Evolutionary conservation across 768 basidiomycete species (phyloP).

Genomic region (Auriscalpium microsporum): DNA sequence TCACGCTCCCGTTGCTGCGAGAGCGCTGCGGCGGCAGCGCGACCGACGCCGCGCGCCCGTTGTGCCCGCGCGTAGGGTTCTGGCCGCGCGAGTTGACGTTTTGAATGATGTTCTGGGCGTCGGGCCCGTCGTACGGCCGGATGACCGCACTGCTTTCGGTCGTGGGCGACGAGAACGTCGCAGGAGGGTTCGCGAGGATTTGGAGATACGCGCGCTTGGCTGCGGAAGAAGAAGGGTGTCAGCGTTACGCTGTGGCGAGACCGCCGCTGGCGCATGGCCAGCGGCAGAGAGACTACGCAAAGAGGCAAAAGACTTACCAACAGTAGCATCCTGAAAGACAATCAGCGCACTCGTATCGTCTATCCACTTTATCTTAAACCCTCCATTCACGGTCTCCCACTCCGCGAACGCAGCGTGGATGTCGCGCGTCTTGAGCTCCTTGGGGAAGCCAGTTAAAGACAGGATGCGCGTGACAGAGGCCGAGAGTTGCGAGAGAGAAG

Average conservation of each 20-base stretch:
- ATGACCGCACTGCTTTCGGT: slow-evolving; percentile 53
- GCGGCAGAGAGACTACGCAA: neutral
- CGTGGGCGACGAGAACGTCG: slow-evolving; percentile 51
- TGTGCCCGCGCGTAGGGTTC: slow-evolving; percentile 63
- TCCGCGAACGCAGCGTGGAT: slow-evolving; percentile 86
- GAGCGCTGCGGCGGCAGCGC: slow-evolving; percentile 41
- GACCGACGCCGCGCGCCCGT: slow-evolving; percentile 38
- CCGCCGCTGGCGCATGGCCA: neutral
- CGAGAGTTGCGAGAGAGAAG: slow-evolving; percentile 74
- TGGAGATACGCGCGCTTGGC: slow-evolving; percentile 94
- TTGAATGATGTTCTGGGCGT: slow-evolving; percentile 81
- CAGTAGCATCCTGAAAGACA: slow-evolving; percentile 84
- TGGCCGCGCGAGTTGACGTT: slow-evolving; percentile 66
- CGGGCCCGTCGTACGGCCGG: slow-evolving; percentile 89
- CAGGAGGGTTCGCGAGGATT: slow-evolving; percentile 75
- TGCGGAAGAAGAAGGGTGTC: slow-evolving; percentile 24
- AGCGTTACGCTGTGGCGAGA: neutral
- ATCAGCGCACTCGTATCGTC: slow-evolving; percentile 94
- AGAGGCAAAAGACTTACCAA: slow-evolving; percentile 54
- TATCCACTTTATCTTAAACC: slow-evolving; percentile 98
- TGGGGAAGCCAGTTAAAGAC: slow-evolving; percentile 83
- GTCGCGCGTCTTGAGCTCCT: slow-evolving; percentile 96
- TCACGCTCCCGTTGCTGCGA: slow-evolving; percentile 10
- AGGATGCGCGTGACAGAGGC: slow-evolving; percentile 96
- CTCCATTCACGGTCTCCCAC: slow-evolving; percentile 79